Conservation (phyloP, 768 basidiomycete species). For the Trametopsis cervina region DNA sequence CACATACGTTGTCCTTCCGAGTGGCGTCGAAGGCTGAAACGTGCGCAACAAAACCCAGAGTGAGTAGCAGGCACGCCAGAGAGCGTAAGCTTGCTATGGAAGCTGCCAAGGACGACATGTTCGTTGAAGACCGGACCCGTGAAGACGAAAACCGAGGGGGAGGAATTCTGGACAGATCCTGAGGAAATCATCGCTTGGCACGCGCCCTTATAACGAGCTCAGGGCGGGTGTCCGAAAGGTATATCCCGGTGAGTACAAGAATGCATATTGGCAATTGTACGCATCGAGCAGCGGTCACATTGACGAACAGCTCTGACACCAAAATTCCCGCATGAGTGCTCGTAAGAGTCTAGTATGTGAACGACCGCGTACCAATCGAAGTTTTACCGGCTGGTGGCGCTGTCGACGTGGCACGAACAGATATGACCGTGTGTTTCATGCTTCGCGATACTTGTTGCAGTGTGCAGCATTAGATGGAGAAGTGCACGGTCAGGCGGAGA, state of each 20-base stretch:
- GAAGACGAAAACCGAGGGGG: background rate
- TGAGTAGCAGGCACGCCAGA: conserved; percentile 8
- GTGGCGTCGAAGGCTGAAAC: conserved; percentile 44
- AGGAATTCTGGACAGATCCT: conserved; percentile 4
- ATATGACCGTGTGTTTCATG: conserved; percentile 4
- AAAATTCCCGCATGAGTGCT: background rate
- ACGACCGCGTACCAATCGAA: conserved; percentile 4
- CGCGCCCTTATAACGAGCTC: background rate
- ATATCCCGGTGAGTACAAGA: background rate
- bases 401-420: background rate
- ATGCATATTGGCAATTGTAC: background rate
- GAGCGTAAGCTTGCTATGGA: conserved; percentile 6
- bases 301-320: background rate
- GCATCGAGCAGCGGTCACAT: background rate
- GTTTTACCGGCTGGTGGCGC: conserved; percentile 1
- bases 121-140: no score
- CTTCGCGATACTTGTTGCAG: conserved; percentile 1
- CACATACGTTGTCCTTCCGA: conserved; percentile 56
- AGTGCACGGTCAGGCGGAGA: background rate
- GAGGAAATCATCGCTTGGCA: background rate
- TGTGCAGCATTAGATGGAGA: background rate
- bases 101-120: conserved; percentile 3
- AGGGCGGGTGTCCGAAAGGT: background rate
- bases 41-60: conserved; percentile 8
- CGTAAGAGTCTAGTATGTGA: background rate